Conservation (phyloP, 2,329 filamentous ascomycete genomes). For the Neonectria ditissima region DNA sequence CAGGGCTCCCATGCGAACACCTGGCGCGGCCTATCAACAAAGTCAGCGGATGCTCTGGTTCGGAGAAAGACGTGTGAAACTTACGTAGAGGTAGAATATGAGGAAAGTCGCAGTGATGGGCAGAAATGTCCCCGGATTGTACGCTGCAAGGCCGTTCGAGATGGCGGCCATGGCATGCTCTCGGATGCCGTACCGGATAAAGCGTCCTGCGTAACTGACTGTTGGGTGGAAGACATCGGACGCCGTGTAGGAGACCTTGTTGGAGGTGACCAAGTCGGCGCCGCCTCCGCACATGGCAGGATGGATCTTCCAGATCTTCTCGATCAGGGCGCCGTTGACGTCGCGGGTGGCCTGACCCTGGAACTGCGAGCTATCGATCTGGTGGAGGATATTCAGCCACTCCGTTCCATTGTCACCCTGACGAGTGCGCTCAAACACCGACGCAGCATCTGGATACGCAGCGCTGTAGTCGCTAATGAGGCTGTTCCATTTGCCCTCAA, state of each 20-base stretch:
- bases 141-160: constrained; percentile 60
- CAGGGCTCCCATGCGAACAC: no score
- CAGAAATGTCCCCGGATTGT: constrained; percentile 59
- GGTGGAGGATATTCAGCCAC: constrained; percentile 28
- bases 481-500: constrained; percentile 60
- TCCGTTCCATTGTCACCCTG: constrained; percentile 21
- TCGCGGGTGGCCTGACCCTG: constrained; percentile 47
- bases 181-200: constrained; percentile 62
- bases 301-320: constrained; percentile 36
- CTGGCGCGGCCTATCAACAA: no score
- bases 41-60: no score
- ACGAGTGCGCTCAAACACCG: constrained; percentile 2
- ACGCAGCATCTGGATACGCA: constrained; percentile 17
- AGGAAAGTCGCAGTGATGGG: constrained; percentile 50
- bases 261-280: constrained; percentile 57
- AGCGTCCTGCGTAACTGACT: constrained; percentile 50
- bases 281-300: constrained; percentile 46
- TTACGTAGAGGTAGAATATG: no score
- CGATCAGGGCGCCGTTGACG: constrained; percentile 51
- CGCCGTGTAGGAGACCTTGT: constrained; percentile 58
- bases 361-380: constrained; percentile 23
- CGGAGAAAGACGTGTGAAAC: no score
- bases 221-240: constrained; percentile 1
- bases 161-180: constrained; percentile 64
- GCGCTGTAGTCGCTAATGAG: constrained; percentile 56